These are phyloP conservation scores for Chrysanthemum seticuspe DNA, from an alignment of 129 eudicot species.

Conservation along the genomic window DNA sequence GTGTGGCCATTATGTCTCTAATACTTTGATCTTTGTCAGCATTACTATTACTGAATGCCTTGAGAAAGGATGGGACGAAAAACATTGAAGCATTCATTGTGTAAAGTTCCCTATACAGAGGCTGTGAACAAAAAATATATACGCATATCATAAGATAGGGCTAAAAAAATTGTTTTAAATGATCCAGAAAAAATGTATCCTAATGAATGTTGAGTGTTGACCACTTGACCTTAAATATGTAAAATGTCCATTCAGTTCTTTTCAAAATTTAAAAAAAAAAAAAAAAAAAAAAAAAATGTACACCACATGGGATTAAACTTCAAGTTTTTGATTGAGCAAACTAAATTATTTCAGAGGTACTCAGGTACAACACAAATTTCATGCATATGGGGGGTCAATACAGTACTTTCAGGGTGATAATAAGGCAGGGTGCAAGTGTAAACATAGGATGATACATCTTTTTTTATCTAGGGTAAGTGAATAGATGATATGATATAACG, in stretches of 20 bases:
- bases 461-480: too few relatives aligned
- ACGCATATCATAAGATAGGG: background rate
- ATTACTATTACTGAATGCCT: slow-evolving; percentile 49
- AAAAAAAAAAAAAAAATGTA: background rate
- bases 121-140: slow-evolving; percentile 41
- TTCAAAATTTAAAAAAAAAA: background rate
- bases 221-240: background rate
- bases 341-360: background rate
- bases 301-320: background rate
- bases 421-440: too few relatives aligned
- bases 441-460: too few relatives aligned
- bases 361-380: too few relatives aligned
- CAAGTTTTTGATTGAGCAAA: background rate
- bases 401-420: too few relatives aligned
- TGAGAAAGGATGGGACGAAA: slow-evolving; percentile 70
- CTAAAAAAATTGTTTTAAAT: background rate
- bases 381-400: too few relatives aligned
- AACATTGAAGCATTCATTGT: slow-evolving; percentile 69
- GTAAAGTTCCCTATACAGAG: slow-evolving; percentile 77
- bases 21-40: slow-evolving; percentile 68
- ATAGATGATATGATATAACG: too few relatives aligned
- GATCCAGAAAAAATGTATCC: background rate
- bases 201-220: background rate
- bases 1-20: slow-evolving; percentile 74
- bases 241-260: background rate